Base-by-base conservation (phyloP, 2,329 filamentous ascomycete species). In the Ilyonectria robusta region DNA sequence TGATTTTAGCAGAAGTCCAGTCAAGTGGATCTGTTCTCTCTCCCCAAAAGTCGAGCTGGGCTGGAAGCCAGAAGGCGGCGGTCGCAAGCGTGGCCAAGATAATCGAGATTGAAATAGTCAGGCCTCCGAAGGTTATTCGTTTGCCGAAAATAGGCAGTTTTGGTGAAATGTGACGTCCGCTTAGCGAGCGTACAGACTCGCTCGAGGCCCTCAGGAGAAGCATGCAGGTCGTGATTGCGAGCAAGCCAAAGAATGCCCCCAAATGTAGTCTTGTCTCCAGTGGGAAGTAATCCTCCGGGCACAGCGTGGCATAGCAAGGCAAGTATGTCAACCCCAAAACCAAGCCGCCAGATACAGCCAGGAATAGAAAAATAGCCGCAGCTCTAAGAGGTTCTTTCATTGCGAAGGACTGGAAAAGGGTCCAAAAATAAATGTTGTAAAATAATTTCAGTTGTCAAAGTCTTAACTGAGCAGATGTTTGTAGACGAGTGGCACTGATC, bases 21-120 rank as follows among this genome's bases (percentile, higher is more conserved):
- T 19, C 61, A n/a, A 67, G 21, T n/a, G 65, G 61, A 37, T 67
- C 56, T 35, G 57, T 57, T 35, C 62, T 67, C 2, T 40, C 44
- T 11, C 56, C 60, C 65, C 65, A 67, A 29, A 47, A 67, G 5
- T 53, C 37, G 19, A 46, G 35, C 10, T 61, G 62, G n/a, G 57
- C 61, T 4, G 65, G 57, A 2, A 57, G 23, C 65, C 65, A 67
- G 29, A 60, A 42, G 1, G 26, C 51, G 15, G 56, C 56, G 4
- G 65, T 66, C 21, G 59, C 59, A 33, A 55, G 21, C 8, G 54
- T 55, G 17, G 10, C 40, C 1, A n/a, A 29, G 17, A 33, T 19
- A 15, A 66, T 59, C 17, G 26, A 66, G 10, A 59, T 17, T 5
- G 59, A 31, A 6, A n/a, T 9, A 1, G 15, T 17, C 9, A 59